Conservation (phyloP, 768 basidiomycete genomes). For the Punctularia strigosozonata region DNA sequence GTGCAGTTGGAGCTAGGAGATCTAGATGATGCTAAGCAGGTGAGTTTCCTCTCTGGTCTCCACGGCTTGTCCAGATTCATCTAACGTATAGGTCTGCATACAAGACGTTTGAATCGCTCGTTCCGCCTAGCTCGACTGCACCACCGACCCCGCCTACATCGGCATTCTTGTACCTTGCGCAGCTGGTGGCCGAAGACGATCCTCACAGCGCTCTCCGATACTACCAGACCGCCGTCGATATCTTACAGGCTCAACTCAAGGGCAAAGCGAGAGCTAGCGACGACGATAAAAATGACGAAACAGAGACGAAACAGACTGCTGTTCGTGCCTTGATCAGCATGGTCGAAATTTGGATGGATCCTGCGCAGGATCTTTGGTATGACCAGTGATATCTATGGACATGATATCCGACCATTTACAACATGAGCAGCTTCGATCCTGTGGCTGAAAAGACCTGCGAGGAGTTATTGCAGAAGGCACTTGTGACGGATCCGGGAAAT, state of each 20-base stretch:
- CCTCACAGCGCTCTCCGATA: constrained; percentile 62
- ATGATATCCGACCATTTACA: neutral
- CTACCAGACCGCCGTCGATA: constrained; percentile 72
- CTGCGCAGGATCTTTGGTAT: constrained; percentile 76
- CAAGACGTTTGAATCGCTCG: constrained; percentile 48
- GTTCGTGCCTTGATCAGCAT: constrained; percentile 77
- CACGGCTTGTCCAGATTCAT: neutral
- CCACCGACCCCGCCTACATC: constrained; percentile 56
- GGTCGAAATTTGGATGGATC: constrained; percentile 97
- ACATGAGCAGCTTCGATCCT: constrained; percentile 61
- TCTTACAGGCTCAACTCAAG: constrained; percentile 56
- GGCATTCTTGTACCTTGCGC: constrained; percentile 83
- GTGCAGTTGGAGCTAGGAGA: constrained; percentile 72
- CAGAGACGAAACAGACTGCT: constrained; percentile 53
- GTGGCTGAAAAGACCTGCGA: constrained; percentile 78
- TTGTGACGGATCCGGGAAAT: constrained; percentile 64
- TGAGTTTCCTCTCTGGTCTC: constrained; percentile 20
- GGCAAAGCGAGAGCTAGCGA: constrained; percentile 51
- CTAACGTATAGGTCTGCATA: neutral
- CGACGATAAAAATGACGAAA: constrained; percentile 32
- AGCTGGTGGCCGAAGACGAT: constrained; percentile 68
- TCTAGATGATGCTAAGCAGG: constrained; percentile 56
- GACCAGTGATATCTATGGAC: constrained; percentile 11
- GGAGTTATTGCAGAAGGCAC: constrained; percentile 56
- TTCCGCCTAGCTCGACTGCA: constrained; percentile 51